These are phyloP conservation scores for Nepenthes gracilis DNA, from an alignment of 148 eudicot species.

Conservation along the genomic window DNA sequence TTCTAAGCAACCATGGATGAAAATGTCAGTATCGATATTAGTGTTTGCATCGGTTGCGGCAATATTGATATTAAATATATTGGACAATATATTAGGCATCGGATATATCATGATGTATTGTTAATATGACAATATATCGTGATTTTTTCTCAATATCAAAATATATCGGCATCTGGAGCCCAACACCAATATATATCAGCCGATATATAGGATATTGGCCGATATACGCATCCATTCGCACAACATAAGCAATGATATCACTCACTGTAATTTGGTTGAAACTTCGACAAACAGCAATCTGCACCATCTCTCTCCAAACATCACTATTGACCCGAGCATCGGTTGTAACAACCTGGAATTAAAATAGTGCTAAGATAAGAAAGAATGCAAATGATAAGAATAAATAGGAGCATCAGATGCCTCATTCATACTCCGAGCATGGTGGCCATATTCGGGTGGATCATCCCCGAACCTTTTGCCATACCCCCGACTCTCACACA, in stretches of 20 bases:
- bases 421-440: slow-evolving; percentile 91
- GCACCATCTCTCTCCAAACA: slow-evolving; percentile 93
- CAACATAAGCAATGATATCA: slow-evolving; percentile 3
- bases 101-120: too few relatives aligned
- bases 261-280: slow-evolving; percentile 97
- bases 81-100: too few relatives aligned
- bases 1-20: too few relatives aligned
- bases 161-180: slow-evolving; percentile 1
- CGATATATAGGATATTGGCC: too few relatives aligned
- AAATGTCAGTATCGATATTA: too few relatives aligned
- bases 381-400: slow-evolving; percentile 1
- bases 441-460: slow-evolving; percentile 99
- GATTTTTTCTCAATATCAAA: too few relatives aligned
- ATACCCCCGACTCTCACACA: slow-evolving; percentile 79
- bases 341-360: slow-evolving; percentile 84
- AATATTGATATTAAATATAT: too few relatives aligned
- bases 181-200: too few relatives aligned
- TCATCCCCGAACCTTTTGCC: slow-evolving; percentile 99
- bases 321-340: slow-evolving; percentile 75
- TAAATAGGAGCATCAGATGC: slow-evolving; percentile 12
- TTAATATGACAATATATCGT: too few relatives aligned
- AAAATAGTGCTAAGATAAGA: slow-evolving; percentile 3
- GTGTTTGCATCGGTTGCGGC: too few relatives aligned
- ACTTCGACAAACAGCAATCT: slow-evolving; percentile 79
- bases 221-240: background rate